phyloP scores from a whole-genome alignment of 2,329 filamentous ascomycete genomes.

The Colletotrichum higginsianum region DNA sequence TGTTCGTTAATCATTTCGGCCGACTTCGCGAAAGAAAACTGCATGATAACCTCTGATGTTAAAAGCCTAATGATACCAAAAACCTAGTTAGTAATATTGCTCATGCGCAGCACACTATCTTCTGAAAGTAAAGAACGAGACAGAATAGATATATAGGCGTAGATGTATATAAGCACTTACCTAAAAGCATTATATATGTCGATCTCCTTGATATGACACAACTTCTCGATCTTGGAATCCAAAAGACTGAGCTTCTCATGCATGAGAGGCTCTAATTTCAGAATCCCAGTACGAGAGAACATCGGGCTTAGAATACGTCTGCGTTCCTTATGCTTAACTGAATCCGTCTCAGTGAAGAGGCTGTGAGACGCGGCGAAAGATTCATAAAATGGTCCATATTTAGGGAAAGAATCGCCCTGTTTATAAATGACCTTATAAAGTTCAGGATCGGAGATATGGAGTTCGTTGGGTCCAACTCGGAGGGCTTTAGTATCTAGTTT shows the following conservation, averaged over 20 bases:
- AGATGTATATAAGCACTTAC: not conserved
- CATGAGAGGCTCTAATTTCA: constrained; percentile 14
- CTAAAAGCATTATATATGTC: constrained; percentile 11
- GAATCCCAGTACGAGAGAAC: constrained; percentile 12
- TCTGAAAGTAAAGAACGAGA: too few species aligned
- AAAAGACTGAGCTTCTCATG: not conserved
- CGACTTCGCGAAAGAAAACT: constrained; percentile 5
- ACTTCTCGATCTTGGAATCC: not conserved
- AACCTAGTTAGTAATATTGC: not conserved
- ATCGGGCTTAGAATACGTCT: constrained; percentile 13
- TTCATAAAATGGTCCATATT: constrained; percentile 10
- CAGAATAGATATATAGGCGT: too few species aligned
- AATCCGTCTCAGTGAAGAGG: not conserved
- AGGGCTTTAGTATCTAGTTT: not conserved
- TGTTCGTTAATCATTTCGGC: constrained; percentile 9
- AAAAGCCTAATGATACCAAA: not conserved
- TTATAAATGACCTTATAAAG: constrained; percentile 10
- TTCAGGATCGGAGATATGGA: not conserved
- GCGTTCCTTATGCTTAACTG: constrained; percentile 10
- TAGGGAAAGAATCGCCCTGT: constrained; percentile 7
- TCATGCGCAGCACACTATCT: too few species aligned
- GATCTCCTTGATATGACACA: constrained; percentile 2
- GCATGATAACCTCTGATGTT: constrained; percentile 15
- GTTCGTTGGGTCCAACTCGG: not conserved
- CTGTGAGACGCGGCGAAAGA: constrained; percentile 1